These are phyloP conservation scores for Claviceps capensis DNA, from an alignment of 2,329 filamentous ascomycete species.

Conservation along the genomic window DNA sequence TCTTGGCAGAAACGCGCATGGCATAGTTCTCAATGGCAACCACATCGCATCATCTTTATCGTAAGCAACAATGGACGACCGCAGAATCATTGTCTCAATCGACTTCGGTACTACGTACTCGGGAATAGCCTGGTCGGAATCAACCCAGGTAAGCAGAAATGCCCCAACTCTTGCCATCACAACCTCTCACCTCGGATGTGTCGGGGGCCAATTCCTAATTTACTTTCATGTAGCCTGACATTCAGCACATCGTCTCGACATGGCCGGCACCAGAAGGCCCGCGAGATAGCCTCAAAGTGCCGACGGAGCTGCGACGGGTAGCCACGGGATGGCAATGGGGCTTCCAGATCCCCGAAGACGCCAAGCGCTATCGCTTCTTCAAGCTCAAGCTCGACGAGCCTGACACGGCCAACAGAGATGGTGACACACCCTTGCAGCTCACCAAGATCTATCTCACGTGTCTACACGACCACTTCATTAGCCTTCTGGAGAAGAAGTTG, in stretches of 20 bases:
- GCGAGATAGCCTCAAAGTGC: slow-evolving; percentile 30
- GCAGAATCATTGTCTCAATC: slow-evolving; percentile 37
- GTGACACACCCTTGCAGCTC: slow-evolving; percentile 21
- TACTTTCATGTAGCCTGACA: slow-evolving; percentile 18
- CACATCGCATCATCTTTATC: not conserved
- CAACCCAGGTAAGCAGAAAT: slow-evolving; percentile 18
- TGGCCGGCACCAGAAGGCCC: slow-evolving; percentile 26
- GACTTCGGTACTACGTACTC: slow-evolving; percentile 45
- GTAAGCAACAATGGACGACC: slow-evolving; percentile 16
- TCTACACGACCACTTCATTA: slow-evolving; percentile 33
- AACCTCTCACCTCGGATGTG: not conserved
- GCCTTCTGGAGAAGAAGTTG: slow-evolving; percentile 27
- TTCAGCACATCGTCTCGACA: slow-evolving; percentile 26
- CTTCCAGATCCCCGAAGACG: slow-evolving; percentile 30
- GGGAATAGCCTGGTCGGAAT: slow-evolving; percentile 38
- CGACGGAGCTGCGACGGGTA: slow-evolving; percentile 32
- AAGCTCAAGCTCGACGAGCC: slow-evolving; percentile 30
- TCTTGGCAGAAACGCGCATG: too few relatives aligned
- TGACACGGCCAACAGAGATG: slow-evolving; percentile 15
- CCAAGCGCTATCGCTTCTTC: slow-evolving; percentile 28
- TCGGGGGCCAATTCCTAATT: not conserved
- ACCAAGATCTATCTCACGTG: slow-evolving; percentile 31
- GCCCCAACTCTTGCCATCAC: not conserved
- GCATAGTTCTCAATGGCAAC: too few relatives aligned
- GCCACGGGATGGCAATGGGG: slow-evolving; percentile 33